Base-by-base conservation (phyloP, 2,329 filamentous ascomycete genomes). In the Xylaria hypoxylon region DNA sequence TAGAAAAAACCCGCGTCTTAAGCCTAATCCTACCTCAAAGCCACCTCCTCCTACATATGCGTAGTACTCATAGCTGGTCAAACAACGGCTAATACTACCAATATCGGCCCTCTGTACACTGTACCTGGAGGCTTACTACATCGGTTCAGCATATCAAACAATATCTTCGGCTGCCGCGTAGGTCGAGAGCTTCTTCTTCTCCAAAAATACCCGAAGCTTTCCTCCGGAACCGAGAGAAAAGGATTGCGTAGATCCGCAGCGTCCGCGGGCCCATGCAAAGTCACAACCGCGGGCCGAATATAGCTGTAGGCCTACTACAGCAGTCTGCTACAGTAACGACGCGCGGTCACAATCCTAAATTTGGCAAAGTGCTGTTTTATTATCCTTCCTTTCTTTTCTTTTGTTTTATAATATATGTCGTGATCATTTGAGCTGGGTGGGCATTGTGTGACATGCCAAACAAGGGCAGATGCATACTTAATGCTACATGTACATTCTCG, bases 381-480 rank as follows among this genome's bases (percentile, higher is more conserved):
- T 38, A 4, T 38, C 35, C 11, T 42, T 19, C 26, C 38, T 17
- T n/a, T 55, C 35, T 24, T 24, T 42, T 19, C n/a, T 8, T 42
- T 28, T 42, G 2, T 26, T 44, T 35, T 42, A 42, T 15, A n/a
- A 11, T 19, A 53, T 26, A 45, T 51, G 45, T 28, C 22, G 35
- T 60, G 26, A 60, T 26, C 13, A 38, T 24, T 28, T 40, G n/a
- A 40, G 26, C 31, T 59, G 58, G 55, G 44, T 31, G 19, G 42
- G 48, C 24, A 31, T 57, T 57, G 58, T 44, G 42, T 57, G 42
- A 66, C 59, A 47, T 63, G 53, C 51, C 19, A 22, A 55, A 60
- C 44, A 19, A 38, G 40, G 31, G 28, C 44, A 5, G 28, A 48
- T 58, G 61, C 52, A 58, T 61, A 62, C 31, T 24, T 33, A 26